Evolutionary conservation across 306 rosid genomes (phyloP), one percentile per base, ranked within the genome.

Genomic region (Cicer chorassanicum): DNA sequence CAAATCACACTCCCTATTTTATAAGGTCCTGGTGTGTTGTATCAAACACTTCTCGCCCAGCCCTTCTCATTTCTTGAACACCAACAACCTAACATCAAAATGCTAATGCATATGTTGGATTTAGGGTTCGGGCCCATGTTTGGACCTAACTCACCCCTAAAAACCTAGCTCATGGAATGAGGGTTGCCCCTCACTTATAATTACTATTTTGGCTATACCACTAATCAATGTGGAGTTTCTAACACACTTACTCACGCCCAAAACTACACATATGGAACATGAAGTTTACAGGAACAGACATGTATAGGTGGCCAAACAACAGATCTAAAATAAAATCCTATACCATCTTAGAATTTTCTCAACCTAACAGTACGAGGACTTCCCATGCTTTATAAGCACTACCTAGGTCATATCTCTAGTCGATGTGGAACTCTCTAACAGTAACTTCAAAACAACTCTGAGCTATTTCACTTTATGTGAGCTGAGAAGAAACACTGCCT

Each of bases 391-490:
- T 54, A 54, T 54, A 54, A 18, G 61, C 36, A 18, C 61, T 54
- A 2, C 44, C 9, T 16, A 8, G n/a, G 57, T 40, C 38, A 55
- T 55, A 55, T 55, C 1, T 19, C 5, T 19, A 19, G 62, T 19
- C 7, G 7, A 21, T 18, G 62, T 55, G 38, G 5, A 55, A 55
- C 61, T 55, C 62, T 55, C 62, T 4, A 55, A 19, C 6, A 55
- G 36, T 55, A 71, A 62, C 49, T 64, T 9, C 41, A 60, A 59
- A 63, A 24, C 55, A 69, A 43, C 54, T 77, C 60, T 10, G 10
- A 24, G 46, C 15, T 39, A 36, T 19, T 49, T 13, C 36, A 38
- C 12, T 8, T 56, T 57, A 46, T 11, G 29, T 40, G 42, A 45
- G 56, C 38, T 6, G 21, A 7, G 19, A 6, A 51, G 9, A 7